phyloP scores from a whole-genome alignment of 2,329 filamentous ascomycete genomes.

The Aspergillus pseudotamarii region DNA sequence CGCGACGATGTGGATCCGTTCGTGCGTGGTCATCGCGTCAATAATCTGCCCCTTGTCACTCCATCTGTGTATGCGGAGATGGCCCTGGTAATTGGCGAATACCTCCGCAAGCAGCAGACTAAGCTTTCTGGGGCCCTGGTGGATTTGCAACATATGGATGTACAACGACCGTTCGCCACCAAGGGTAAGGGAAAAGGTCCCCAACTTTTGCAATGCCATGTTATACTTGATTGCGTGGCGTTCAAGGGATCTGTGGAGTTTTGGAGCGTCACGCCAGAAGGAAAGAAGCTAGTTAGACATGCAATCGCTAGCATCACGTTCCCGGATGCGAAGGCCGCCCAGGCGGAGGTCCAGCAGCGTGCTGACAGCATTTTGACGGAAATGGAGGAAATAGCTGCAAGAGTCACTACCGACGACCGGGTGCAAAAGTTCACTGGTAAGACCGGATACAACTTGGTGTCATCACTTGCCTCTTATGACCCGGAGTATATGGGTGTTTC shows the following conservation, averaged over 20 bases:
- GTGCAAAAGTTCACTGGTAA: neutral
- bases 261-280: constrained; percentile 41
- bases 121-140: neutral
- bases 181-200: neutral
- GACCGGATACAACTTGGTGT: neutral
- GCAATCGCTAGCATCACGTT: constrained; percentile 39
- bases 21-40: neutral
- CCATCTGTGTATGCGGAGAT: neutral
- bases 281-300: constrained; percentile 42
- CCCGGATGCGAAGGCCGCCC: constrained; percentile 24
- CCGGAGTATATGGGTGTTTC: neutral
- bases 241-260: constrained; percentile 35
- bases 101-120: neutral
- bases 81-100: neutral
- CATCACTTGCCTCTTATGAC: neutral
- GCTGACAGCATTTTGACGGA: neutral
- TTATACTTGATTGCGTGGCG: constrained; percentile 22
- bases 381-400: neutral
- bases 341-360: neutral
- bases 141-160: neutral
- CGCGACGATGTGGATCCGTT: neutral
- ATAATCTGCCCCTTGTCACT: neutral
- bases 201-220: neutral
- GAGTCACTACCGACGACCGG: neutral
- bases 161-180: neutral